These are phyloP conservation scores for Suillus hirtellus DNA, from an alignment of 768 basidiomycete genomes.

Conservation along the genomic window DNA sequence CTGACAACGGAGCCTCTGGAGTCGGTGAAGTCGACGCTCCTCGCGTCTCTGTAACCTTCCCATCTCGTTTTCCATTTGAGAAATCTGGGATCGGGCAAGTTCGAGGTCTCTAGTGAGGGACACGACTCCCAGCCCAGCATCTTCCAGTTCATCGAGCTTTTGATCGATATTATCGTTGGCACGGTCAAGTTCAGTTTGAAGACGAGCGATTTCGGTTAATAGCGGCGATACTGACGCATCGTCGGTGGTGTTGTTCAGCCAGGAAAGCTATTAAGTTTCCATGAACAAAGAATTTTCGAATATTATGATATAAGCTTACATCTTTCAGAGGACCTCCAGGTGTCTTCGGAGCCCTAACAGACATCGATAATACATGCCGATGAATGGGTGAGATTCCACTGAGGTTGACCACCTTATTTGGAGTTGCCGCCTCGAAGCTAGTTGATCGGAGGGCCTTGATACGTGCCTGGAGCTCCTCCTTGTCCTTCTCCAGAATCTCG, in stretches of 20 bases:
- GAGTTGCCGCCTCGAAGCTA: conserved; percentile 54
- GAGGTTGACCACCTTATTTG: conserved; percentile 52
- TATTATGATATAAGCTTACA: conserved; percentile 43
- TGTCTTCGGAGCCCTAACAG: conserved; percentile 68
- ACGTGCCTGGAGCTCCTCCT: conserved; percentile 72
- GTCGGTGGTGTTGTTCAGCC: conserved; percentile 61
- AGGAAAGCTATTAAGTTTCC: conserved; percentile 55
- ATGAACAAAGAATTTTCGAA: conserved; percentile 13
- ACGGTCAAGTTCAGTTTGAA: conserved; percentile 72
- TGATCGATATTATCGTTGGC: conserved; percentile 88
- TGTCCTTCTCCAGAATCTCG: conserved; percentile 73
- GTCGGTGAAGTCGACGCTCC: conserved; percentile 61
- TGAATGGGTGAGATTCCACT: conserved; percentile 78
- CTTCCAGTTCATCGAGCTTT: conserved; percentile 83
- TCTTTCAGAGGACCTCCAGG: conserved; percentile 79
- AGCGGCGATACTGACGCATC: conserved; percentile 63
- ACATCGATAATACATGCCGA: conserved; percentile 68
- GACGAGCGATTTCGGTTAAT: conserved; percentile 67
- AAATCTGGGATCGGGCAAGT: conserved; percentile 62
- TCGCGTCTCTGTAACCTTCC: conserved; percentile 65
- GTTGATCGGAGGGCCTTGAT: conserved; percentile 58
- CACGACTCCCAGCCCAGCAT: conserved; percentile 75
- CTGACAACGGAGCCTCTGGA: conserved; percentile 64
- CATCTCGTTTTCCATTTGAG: conserved; percentile 64
- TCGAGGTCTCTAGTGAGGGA: conserved; percentile 69